Evolutionary conservation across 306 rosid species (phyloP).

Genomic region (Betula pendula): DNA sequence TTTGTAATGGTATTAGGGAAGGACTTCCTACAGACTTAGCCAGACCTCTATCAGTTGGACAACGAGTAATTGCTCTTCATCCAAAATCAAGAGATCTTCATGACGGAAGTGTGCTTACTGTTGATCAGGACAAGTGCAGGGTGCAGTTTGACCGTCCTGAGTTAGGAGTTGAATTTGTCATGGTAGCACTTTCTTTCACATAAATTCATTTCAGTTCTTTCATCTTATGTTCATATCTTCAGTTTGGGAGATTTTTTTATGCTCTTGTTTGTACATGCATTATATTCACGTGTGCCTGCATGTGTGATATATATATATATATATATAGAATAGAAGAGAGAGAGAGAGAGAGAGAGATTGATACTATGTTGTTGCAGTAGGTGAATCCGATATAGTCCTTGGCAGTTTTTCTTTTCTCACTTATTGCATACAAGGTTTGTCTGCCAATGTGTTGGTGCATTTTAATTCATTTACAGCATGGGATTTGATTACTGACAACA

Average conservation of each 20-base stretch:
- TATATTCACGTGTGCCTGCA: not conserved
- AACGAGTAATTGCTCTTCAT: constrained; percentile 81
- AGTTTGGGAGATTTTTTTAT: not conserved
- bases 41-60: constrained; percentile 85
- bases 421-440: not conserved
- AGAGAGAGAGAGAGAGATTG: not conserved
- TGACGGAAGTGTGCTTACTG: constrained; percentile 89
- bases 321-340: not conserved
- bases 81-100: constrained; percentile 88
- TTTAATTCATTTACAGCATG: not conserved
- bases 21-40: constrained; percentile 98
- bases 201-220: not conserved
- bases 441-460: not conserved
- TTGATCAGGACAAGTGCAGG: constrained; percentile 83
- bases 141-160: constrained; percentile 85
- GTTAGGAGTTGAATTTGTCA: constrained; percentile 86
- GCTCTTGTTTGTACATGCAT: not conserved
- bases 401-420: not conserved
- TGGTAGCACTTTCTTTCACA: constrained; percentile 52
- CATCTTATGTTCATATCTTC: not conserved
- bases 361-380: not conserved
- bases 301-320: not conserved
- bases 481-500: not conserved
- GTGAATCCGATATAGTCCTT: not conserved
- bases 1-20: constrained; percentile 63